Evolutionary conservation across 2,329 filamentous ascomycete genomes (phyloP).

Genomic region (Arthrobotrys sinensis): DNA sequence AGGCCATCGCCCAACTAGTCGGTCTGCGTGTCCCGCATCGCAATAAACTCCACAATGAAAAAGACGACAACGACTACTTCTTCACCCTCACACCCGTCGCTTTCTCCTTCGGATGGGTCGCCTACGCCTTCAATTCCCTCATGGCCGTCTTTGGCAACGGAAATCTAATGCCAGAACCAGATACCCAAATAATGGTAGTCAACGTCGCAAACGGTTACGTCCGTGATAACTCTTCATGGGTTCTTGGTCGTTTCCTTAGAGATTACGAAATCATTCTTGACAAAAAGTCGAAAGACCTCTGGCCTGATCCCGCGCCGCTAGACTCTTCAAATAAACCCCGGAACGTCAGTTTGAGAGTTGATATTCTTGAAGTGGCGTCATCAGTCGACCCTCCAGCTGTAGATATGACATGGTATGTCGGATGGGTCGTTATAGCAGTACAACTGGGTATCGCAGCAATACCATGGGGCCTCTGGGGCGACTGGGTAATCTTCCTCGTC

Average conservation of each 20-base stretch:
- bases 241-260: slow-evolving; percentile 69
- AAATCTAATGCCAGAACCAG: slow-evolving; percentile 66
- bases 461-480: slow-evolving; percentile 65
- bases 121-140: slow-evolving; percentile 61
- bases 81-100: slow-evolving; percentile 65
- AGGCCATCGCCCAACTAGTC: slow-evolving; percentile 66
- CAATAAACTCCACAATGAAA: slow-evolving; percentile 45
- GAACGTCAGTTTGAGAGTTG: slow-evolving; percentile 43
- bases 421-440: slow-evolving; percentile 59
- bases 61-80: slow-evolving; percentile 54
- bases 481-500: slow-evolving; percentile 69
- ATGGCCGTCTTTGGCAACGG: slow-evolving; percentile 65
- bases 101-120: slow-evolving; percentile 66
- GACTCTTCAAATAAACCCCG: slow-evolving; percentile 42
- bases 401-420: slow-evolving; percentile 53
- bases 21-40: slow-evolving; percentile 61
- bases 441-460: slow-evolving; percentile 67
- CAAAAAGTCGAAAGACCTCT: slow-evolving; percentile 1
- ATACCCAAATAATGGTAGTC: slow-evolving; percentile 66
- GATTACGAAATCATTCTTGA: slow-evolving; percentile 66
- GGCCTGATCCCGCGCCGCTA: slow-evolving; percentile 42
- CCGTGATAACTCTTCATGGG: slow-evolving; percentile 68
- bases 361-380: slow-evolving; percentile 47
- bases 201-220: slow-evolving; percentile 67
- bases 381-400: slow-evolving; percentile 48